A percentile compares a stretch with the other conserved stretches of the same genome.
phyloP scores from a whole-genome alignment of 768 basidiomycete genomes.

The Leccinum longicurvipes region DNA sequence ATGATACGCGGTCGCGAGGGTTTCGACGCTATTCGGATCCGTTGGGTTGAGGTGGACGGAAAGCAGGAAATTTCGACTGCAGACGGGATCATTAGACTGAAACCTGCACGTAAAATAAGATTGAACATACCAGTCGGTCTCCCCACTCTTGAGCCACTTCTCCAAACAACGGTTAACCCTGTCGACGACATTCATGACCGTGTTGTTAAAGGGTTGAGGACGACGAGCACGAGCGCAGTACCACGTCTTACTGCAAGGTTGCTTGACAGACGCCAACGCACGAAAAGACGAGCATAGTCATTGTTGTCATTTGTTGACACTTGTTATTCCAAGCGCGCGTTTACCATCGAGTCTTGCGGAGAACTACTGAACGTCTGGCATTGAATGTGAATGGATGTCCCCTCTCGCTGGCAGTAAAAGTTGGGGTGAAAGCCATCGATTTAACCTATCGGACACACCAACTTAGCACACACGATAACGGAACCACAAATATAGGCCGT shows the following conservation, averaged over 20 bases:
- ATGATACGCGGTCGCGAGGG: slow-evolving; percentile 66
- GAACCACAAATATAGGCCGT: background rate
- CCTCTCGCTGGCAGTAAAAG: too few relatives aligned
- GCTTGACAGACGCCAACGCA: slow-evolving; percentile 12
- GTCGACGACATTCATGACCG: slow-evolving; percentile 58
- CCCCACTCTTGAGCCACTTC: slow-evolving; percentile 58
- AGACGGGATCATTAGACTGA: slow-evolving; percentile 13
- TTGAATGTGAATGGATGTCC: too few relatives aligned
- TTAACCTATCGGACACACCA: too few relatives aligned
- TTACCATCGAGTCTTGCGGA: too few relatives aligned
- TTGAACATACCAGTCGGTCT: slow-evolving; percentile 54
- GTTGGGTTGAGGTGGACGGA: slow-evolving; percentile 57
- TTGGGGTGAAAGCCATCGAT: too few relatives aligned
- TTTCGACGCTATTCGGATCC: slow-evolving; percentile 50
- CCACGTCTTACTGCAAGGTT: slow-evolving; percentile 12
- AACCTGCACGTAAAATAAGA: slow-evolving; percentile 15
- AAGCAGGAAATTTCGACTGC: slow-evolving; percentile 60
- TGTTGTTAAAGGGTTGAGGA: slow-evolving; percentile 7
- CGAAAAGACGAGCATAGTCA: slow-evolving; percentile 21
- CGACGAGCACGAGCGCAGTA: slow-evolving; percentile 15
- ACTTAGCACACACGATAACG: too few relatives aligned
- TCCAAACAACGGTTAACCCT: slow-evolving; percentile 47
- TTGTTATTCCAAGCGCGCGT: slow-evolving; percentile 21
- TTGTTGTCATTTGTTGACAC: slow-evolving; percentile 28
- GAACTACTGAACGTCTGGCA: too few relatives aligned